These are phyloP conservation scores for Suillus placidus DNA, from an alignment of 768 basidiomycete genomes.

Conservation along the genomic window DNA sequence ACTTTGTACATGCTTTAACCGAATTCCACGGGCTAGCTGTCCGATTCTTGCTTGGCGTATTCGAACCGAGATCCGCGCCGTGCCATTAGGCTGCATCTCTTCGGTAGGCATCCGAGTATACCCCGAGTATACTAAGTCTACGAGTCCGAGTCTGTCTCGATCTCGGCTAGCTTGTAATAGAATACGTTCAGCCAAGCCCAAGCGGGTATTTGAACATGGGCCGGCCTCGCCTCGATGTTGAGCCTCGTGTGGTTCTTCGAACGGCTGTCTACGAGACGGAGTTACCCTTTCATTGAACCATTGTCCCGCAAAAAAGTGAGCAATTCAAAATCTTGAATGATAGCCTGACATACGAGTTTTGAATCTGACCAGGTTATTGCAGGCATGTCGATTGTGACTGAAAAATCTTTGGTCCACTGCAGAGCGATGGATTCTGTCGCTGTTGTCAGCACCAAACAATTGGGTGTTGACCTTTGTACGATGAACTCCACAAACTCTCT, in stretches of 20 bases:
- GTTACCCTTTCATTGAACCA: not conserved
- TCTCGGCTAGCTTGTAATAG: not conserved
- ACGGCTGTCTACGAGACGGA: not conserved
- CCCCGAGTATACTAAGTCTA: not conserved
- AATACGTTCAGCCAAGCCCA: constrained; percentile 1
- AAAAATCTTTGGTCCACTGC: not conserved
- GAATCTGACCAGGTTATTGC: not conserved
- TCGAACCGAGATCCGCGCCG: not conserved
- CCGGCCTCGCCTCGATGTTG: not conserved
- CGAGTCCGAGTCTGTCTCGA: not conserved
- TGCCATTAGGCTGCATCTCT: not conserved
- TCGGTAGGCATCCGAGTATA: constrained; percentile 2
- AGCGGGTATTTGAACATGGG: not conserved
- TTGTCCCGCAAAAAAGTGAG: constrained; percentile 1
- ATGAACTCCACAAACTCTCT: not conserved
- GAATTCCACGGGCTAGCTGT: not conserved
- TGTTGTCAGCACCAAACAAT: not conserved
- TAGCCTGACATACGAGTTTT: not conserved
- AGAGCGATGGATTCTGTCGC: not conserved
- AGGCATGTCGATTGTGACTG: not conserved
- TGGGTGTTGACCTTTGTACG: not conserved
- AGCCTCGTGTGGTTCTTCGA: constrained; percentile 1
- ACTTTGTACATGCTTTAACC: not conserved
- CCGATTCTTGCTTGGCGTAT: not conserved
- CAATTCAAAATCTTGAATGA: not conserved